Conservation (phyloP, 495 filamentous ascomycete species). For the Neurospora sublineolata region DNA sequence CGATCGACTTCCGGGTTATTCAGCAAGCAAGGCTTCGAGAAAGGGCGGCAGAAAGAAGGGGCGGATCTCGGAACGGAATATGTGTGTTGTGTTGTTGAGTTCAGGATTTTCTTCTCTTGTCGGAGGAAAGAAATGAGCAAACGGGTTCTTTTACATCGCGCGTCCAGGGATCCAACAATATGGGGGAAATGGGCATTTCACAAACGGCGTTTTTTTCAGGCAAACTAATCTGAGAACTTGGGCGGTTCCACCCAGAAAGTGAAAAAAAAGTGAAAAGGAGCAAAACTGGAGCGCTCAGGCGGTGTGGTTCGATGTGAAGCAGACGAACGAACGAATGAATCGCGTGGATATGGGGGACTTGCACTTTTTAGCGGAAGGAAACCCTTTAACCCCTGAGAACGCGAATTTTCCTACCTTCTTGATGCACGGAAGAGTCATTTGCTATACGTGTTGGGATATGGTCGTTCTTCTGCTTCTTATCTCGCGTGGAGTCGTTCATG, state of each 20-base stretch:
- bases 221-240: neutral
- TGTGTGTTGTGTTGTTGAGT: neutral
- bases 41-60: neutral
- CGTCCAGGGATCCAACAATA: neutral
- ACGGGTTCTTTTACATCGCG: neutral
- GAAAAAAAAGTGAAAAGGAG: neutral
- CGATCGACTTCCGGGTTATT: neutral
- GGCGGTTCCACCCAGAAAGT: neutral
- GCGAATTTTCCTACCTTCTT: neutral
- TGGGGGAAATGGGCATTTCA: neutral
- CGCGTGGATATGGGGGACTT: neutral
- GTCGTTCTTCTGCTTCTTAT: neutral
- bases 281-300: neutral
- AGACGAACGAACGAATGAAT: neutral
- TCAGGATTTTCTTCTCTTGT: neutral
- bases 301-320: neutral
- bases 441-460: neutral
- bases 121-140: neutral
- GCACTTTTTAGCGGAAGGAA: neutral
- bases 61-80: neutral
- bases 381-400: neutral
- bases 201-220: neutral
- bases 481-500: neutral
- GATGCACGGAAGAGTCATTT: neutral
- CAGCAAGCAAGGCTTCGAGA: neutral